A percentile compares a stretch with the other conserved stretches of the same genome.
Evolutionary conservation across 2,329 filamentous ascomycete genomes (phyloP).

Genomic region (Pyricularia sp.): DNA sequence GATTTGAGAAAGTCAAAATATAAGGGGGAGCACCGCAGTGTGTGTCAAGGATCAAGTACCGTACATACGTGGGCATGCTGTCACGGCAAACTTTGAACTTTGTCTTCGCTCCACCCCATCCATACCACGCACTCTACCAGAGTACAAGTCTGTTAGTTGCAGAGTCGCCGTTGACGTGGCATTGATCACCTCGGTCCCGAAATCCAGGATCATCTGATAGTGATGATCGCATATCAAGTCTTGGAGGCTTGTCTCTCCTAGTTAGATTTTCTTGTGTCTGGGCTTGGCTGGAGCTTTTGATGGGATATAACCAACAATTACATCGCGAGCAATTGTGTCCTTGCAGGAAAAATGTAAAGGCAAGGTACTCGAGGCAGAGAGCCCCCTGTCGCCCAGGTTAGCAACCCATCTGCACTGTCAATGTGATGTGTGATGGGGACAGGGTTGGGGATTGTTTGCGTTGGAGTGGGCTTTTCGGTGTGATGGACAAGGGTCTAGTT

Average conservation of each 20-base stretch:
- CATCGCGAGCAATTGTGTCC: not conserved
- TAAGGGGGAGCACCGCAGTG: not conserved
- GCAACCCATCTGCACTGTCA: not conserved
- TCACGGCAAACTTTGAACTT: not conserved
- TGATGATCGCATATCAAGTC: not conserved
- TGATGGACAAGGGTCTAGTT: not conserved
- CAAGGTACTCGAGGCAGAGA: not conserved
- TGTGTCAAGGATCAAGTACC: not conserved
- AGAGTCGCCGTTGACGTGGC: not conserved
- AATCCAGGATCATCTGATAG: not conserved
- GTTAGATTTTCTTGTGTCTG: not conserved
- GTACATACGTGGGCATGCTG: not conserved
- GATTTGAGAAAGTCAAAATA: not conserved
- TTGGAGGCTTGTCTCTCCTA: not conserved
- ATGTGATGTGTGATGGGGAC: not conserved
- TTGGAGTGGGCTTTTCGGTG: not conserved
- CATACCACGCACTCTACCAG: too few species aligned
- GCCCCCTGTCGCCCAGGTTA: not conserved
- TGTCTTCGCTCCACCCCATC: not conserved
- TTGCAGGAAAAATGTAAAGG: not conserved
- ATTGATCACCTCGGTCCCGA: not conserved
- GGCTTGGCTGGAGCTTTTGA: not conserved
- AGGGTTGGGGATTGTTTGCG: not conserved
- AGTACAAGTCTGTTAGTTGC: not conserved
- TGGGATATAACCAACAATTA: not conserved